Evolutionary conservation across 768 basidiomycete species (phyloP), one percentile per base, ranked within the genome.

Genomic region (Rubroboletus satanas): DNA sequence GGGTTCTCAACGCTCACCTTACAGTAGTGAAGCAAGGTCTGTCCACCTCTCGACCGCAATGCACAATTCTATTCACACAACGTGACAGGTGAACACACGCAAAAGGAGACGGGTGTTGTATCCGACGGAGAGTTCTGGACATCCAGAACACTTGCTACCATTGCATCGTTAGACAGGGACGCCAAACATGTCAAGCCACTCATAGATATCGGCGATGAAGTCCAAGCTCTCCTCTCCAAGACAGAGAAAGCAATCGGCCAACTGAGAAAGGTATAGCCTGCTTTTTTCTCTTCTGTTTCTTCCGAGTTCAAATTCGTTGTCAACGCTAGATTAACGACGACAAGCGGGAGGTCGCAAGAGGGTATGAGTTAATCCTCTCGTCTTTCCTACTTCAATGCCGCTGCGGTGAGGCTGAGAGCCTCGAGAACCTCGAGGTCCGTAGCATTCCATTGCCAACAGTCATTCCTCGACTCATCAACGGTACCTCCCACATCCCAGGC

Each of bases 51-150:
- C 15, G 5, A 33, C 23, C 35, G 21, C 42, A 26, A 31, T 35
- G n/a, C 37, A 37, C 51, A 15, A 31, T 17, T 52, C 37, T 46
- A 39, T 12, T 66, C 32, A 62, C 32, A 5, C 17, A 3, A 7
- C 2, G 1, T 10, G 7, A 47, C 36, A 67, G 75, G 75, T 35
- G 80, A 82, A 39, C 83, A 80, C 57, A 70, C 77, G 1, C 69
- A 69, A 21, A 88, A 84, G 66, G 66, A 77, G n/a, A 68, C 80
- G 17, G 87, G 81, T 2, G 80, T 82, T 21, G 81, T 87, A 36
- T 79, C 83, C 7, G 81, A 90, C 54, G 90, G 91, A 29, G 79
- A 85, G 61, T 83, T 90, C 57, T 97, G 93, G 93, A 75, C 89
- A 9, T 77, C 83, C 4, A 83, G 83, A 63, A 80, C 83, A 10